phyloP scores from a whole-genome alignment of 1,284 basidiomycete genomes.

The Tremellales sp. region DNA sequence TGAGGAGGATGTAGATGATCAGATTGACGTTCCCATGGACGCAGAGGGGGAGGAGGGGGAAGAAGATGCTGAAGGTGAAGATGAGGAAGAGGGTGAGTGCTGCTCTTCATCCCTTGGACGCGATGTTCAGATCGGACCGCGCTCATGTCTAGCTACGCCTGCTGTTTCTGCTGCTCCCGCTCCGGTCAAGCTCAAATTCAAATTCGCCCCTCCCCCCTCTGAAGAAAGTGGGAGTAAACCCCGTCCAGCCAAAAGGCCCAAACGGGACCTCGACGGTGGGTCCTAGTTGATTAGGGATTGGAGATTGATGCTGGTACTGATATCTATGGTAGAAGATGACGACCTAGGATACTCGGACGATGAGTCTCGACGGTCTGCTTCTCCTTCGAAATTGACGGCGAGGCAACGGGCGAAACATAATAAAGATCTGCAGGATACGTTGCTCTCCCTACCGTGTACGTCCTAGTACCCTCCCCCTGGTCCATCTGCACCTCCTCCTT shows the following conservation, averaged over 20 bases:
- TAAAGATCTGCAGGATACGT: slow-evolving; percentile 23
- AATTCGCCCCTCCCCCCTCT: slow-evolving; percentile 1
- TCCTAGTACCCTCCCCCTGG: not conserved
- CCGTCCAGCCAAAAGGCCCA: no score
- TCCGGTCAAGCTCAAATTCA: slow-evolving; percentile 12
- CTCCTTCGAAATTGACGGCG: slow-evolving; percentile 32
- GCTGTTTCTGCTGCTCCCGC: slow-evolving; percentile 2
- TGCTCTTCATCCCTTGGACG: slow-evolving; percentile 1
- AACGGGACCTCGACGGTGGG: no score
- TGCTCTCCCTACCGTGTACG: slow-evolving; percentile 22
- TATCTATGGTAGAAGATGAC: no score
- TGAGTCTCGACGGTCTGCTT: slow-evolving; percentile 12
- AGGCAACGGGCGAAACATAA: slow-evolving; percentile 31
- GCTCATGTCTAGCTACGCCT: no score
- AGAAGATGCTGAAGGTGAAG: not conserved
- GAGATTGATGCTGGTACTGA: no score
- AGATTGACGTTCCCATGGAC: slow-evolving; percentile 3
- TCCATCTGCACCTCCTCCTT: not conserved
- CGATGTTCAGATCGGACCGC: no score
- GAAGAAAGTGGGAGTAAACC: no score
- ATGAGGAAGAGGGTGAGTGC: not conserved
- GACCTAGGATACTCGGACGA: slow-evolving; percentile 7
- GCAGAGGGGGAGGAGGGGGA: slow-evolving; percentile 2
- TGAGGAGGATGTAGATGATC: slow-evolving; percentile 7
- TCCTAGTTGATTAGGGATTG: no score